These are phyloP conservation scores for Linnemannia hyalina DNA, from an alignment of 192 early-diverging fungal species.

Conservation along the genomic window DNA sequence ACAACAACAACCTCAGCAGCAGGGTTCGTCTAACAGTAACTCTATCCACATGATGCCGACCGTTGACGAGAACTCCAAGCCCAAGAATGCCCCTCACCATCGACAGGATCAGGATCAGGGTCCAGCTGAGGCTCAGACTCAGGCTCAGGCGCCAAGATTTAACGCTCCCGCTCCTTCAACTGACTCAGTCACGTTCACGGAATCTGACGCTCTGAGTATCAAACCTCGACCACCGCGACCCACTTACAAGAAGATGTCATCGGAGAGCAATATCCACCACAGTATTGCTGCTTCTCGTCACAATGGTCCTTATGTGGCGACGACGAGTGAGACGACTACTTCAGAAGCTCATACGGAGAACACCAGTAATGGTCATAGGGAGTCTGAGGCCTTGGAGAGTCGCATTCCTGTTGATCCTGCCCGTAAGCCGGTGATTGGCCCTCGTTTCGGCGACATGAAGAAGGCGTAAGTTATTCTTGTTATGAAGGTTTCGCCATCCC, in stretches of 20 bases:
- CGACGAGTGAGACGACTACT: background rate
- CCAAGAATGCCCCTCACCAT: background rate
- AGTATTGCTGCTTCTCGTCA: background rate
- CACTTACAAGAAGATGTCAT: background rate
- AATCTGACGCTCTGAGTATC: constrained; percentile 6
- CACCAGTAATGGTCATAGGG: background rate
- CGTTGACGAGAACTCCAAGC: constrained; percentile 9
- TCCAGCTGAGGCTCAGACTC: background rate
- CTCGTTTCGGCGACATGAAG: constrained; percentile 40
- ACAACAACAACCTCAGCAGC: background rate
- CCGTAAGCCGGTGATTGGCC: constrained; percentile 3
- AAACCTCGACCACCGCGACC: background rate
- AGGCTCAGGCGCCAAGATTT: background rate
- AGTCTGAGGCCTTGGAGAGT: background rate
- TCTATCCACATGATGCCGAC: constrained; percentile 35
- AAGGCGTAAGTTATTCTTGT: constrained; percentile 28
- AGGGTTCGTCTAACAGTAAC: background rate
- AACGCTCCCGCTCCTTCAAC: background rate
- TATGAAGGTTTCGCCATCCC: background rate
- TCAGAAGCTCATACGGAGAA: background rate
- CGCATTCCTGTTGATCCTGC: background rate
- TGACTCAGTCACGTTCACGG: background rate
- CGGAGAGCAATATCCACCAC: background rate
- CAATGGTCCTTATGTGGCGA: background rate
- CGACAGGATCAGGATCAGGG: background rate